Evolutionary conservation across 441 rosid genomes (phyloP).

Genomic region (Omphalea diandra): DNA sequence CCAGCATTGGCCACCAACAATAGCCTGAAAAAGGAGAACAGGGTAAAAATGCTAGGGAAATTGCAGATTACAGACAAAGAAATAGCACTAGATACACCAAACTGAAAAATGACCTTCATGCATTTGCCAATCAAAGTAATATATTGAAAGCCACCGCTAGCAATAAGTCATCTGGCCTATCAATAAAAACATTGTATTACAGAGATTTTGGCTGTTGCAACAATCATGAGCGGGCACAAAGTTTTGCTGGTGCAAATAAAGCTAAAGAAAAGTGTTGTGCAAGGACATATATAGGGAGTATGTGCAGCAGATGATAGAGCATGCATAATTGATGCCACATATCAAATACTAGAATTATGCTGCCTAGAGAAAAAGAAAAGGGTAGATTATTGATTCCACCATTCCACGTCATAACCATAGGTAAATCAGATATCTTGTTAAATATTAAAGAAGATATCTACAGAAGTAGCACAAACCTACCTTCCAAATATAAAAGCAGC

Average conservation of each 20-base stretch:
- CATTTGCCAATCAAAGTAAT: too few species aligned
- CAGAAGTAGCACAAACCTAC: conserved; percentile 27
- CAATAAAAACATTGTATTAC: background rate
- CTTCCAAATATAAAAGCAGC: conserved; percentile 72
- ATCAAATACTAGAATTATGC: background rate
- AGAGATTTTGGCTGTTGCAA: background rate
- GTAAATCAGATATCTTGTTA: background rate
- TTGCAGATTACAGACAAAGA: background rate
- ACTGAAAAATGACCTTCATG: background rate
- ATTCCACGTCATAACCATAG: background rate
- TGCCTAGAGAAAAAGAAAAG: background rate
- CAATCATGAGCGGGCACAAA: background rate
- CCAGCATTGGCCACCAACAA: conserved; percentile 79
- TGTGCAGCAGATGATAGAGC: background rate
- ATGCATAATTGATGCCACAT: background rate
- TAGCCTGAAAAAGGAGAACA: conserved; percentile 40
- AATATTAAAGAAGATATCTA: background rate
- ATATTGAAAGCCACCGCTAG: background rate
- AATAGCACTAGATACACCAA: background rate
- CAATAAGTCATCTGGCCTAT: background rate
- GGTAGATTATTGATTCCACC: background rate
- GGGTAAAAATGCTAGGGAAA: conserved; percentile 4
- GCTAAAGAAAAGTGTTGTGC: background rate
- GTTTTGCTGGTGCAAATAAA: background rate
- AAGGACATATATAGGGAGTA: background rate